Conservation (phyloP, 1,139 yeast genomes). For the Scheffersomyces illinoinensis region DNA sequence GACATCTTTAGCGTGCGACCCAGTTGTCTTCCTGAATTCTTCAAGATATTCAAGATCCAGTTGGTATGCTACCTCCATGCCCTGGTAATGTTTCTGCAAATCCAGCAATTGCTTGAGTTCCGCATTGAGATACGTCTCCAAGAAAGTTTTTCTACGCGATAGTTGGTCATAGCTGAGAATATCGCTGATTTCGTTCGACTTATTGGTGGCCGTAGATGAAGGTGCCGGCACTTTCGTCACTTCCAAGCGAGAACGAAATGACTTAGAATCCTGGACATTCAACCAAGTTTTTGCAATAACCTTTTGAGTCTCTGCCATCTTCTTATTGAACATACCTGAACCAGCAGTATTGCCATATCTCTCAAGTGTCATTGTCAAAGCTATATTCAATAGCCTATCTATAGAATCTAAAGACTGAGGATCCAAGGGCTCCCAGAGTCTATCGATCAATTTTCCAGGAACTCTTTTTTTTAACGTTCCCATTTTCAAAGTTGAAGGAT, state of each 20-base stretch:
- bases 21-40: conserved; percentile 19
- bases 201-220: conserved; percentile 15
- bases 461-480: conserved; percentile 21
- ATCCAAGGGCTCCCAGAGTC: conserved; percentile 37
- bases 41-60: conserved; percentile 36
- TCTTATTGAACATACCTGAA: conserved; percentile 13
- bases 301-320: conserved; percentile 28
- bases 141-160: conserved; percentile 26
- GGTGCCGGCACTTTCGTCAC: conserved; percentile 38
- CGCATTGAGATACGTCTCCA: conserved; percentile 45
- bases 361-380: conserved; percentile 32
- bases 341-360: conserved; percentile 16
- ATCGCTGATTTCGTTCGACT: conserved; percentile 21
- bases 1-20: conserved; percentile 7
- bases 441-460: conserved; percentile 33
- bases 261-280: conserved; percentile 19
- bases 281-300: conserved; percentile 34
- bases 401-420: conserved; percentile 20
- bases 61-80: conserved; percentile 22
- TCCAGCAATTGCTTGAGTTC: conserved; percentile 40
- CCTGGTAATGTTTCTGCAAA: conserved; percentile 28
- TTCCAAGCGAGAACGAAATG: conserved; percentile 34
- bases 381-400: conserved; percentile 30
- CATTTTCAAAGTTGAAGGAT: conserved; percentile 1
- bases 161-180: conserved; percentile 35